These are phyloP conservation scores for Sugiyamaella mastotermitis DNA, from an alignment of 805 yeast genomes.

Conservation along the genomic window DNA sequence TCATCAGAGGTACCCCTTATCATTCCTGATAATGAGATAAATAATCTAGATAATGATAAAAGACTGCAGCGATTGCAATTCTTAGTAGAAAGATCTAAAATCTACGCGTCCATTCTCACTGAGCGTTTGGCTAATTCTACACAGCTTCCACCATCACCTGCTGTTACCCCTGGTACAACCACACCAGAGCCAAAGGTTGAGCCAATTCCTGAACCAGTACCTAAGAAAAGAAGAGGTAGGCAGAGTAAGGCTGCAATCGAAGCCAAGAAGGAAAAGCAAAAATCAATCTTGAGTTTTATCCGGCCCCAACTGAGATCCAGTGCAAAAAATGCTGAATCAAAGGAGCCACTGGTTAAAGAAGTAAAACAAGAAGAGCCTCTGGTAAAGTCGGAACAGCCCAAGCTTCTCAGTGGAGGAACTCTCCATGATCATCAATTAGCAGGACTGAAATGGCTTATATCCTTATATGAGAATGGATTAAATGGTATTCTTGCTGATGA, in stretches of 20 bases:
- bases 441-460: constrained; percentile 86
- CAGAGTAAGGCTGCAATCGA: constrained; percentile 4
- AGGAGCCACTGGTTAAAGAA: background rate
- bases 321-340: background rate
- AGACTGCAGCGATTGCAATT: constrained; percentile 64
- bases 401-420: constrained; percentile 46
- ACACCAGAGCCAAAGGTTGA: background rate
- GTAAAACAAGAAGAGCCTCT: background rate
- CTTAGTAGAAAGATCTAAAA: constrained; percentile 79
- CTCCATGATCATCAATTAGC: constrained; percentile 82
- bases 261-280: constrained; percentile 2
- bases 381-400: constrained; percentile 42
- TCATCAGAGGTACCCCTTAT: no score
- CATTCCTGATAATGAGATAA: no score
- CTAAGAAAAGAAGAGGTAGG: constrained; percentile 6
- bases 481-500: constrained; percentile 99
- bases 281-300: constrained; percentile 8
- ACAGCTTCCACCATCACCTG: constrained; percentile 5
- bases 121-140: constrained; percentile 49
- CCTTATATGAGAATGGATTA: constrained; percentile 86
- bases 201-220: constrained; percentile 1
- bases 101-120: constrained; percentile 80
- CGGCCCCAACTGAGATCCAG: constrained; percentile 10
- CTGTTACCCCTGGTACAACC: constrained; percentile 15
- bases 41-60: no score